Evolutionary conservation across 2,329 filamentous ascomycete species (phyloP), one percentile per base, ranked within the genome.

Genomic region (Paecilomyces variotii): DNA sequence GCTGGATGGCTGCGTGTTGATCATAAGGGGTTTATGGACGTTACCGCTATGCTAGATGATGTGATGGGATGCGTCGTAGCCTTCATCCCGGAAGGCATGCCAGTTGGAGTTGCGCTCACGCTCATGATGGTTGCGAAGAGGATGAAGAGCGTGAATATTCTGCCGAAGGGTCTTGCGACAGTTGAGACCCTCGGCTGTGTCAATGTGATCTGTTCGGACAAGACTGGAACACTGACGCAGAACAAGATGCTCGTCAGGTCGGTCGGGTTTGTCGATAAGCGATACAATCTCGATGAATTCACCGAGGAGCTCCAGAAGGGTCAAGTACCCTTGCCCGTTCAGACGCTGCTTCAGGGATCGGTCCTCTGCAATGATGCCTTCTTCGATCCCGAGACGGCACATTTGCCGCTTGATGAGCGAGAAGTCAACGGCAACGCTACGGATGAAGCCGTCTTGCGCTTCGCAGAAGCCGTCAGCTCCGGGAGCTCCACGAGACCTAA

Each of bases 131-230:
- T 86, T 2, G 88, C 89, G 24, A 88, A 87, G 61, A 82, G 88
- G 62, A 91, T 92, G 89, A 82, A 82, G 63, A 84, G 86, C 71
- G 86, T 89, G 72, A 87, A 88, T 65, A 86, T 91, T 54, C 79
- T 92, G 4, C 91, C 88, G 80, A 92, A 91, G 74, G 90, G 87
- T 0, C 78, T 92, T 51, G 88, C 89, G 72, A 91, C 89, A 0
- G 88, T 91, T 0, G 89, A 91, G 72, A 91, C 88, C 0, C 79
- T 91, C 1, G 89, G 89, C 0, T 82, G 86, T 0, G 88, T 91
- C 1, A 89, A 87, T 1, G 83, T 90, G 9, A 86, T 91, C 35
- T 90, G 88, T 70, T 90, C 87, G 0, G 88, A 91, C 71, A 91
- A 91, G 76, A 91, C 88, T 0, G 88, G 89, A 50, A 73, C 68